Conservation (phyloP, 495 filamentous ascomycete species). For the Aspergillus cristatus region DNA sequence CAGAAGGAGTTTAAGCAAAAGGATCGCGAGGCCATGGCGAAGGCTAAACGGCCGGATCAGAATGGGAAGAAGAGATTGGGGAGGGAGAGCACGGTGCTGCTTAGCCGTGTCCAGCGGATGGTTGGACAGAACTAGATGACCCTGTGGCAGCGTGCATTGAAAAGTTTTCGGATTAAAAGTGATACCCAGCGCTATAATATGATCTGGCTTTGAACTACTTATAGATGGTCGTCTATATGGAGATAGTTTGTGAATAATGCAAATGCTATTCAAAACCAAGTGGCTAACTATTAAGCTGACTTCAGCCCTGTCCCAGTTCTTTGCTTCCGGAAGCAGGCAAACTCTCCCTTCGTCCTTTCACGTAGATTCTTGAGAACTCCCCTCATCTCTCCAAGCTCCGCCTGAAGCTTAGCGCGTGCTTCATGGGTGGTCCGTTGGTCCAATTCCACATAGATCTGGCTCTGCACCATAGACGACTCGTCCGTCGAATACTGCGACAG, state of each 20-base stretch:
- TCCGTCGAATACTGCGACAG: constrained; percentile 79
- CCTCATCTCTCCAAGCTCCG: constrained; percentile 82
- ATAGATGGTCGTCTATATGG: too few species aligned
- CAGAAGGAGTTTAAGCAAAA: constrained; percentile 52
- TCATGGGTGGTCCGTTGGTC: constrained; percentile 81
- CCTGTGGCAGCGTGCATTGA: constrained; percentile 7
- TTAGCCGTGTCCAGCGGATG: constrained; percentile 72
- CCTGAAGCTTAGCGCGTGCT: constrained; percentile 67
- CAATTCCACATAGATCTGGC: constrained; percentile 79
- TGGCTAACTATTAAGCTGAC: constrained; percentile 1
- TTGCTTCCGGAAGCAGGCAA: constrained; percentile 63
- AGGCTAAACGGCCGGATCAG: constrained; percentile 63
- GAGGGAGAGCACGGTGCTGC: constrained; percentile 69
- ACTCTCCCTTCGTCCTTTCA: constrained; percentile 76
- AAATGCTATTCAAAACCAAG: too few species aligned
- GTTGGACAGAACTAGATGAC: constrained; percentile 32
- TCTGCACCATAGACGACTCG: constrained; percentile 67
- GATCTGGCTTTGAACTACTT: too few species aligned
- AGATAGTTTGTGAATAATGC: too few species aligned
- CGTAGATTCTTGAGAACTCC: constrained; percentile 71
- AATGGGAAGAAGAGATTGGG: constrained; percentile 80
- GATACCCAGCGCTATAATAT: constrained; percentile 12
- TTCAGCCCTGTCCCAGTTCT: constrained; percentile 18
- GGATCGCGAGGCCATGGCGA: constrained; percentile 60
- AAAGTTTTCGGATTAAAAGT: constrained; percentile 9